phyloP scores from a whole-genome alignment of 139 green algal genomes.

The Pseudopediastrum boryanum region DNA sequence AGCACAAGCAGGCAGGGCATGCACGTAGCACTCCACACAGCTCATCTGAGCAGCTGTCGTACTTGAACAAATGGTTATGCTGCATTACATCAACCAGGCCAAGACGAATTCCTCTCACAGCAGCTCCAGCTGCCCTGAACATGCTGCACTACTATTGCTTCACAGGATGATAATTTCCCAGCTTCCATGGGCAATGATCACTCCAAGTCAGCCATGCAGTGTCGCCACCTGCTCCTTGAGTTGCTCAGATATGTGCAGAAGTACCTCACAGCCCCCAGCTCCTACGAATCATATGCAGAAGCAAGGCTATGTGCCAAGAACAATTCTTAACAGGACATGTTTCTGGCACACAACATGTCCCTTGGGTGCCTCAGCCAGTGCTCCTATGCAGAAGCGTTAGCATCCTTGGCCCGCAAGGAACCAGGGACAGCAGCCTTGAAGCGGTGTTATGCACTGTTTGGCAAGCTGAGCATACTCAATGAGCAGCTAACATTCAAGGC shows the following conservation, averaged over 20 bases:
- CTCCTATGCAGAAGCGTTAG: no score
- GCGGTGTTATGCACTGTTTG: conserved; percentile 45
- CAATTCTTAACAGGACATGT: conserved; percentile 1
- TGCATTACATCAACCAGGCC: background rate
- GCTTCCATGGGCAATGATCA: conserved; percentile 36
- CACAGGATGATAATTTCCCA: conserved; percentile 46
- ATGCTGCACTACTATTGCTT: conserved; percentile 4
- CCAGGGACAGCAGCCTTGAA: conserved; percentile 18
- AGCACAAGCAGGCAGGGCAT: background rate
- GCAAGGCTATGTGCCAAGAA: conserved; percentile 6
- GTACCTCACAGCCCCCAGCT: conserved; percentile 14
- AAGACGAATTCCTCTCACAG: background rate
- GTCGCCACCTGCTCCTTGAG: conserved; percentile 29
- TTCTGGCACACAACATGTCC: conserved; percentile 11
- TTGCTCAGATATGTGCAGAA: conserved; percentile 20
- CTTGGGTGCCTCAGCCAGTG: background rate
- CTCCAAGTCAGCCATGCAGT: background rate
- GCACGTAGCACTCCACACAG: background rate
- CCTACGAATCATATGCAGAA: background rate
- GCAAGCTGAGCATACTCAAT: conserved; percentile 50
- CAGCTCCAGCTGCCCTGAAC: background rate
- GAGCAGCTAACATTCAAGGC: conserved; percentile 46
- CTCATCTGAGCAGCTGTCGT: background rate
- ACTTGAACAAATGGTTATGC: background rate
- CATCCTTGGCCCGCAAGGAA: no score